These are phyloP conservation scores for Nigrospora oryzae DNA, from an alignment of 2,329 filamentous ascomycete genomes.

Conservation along the genomic window DNA sequence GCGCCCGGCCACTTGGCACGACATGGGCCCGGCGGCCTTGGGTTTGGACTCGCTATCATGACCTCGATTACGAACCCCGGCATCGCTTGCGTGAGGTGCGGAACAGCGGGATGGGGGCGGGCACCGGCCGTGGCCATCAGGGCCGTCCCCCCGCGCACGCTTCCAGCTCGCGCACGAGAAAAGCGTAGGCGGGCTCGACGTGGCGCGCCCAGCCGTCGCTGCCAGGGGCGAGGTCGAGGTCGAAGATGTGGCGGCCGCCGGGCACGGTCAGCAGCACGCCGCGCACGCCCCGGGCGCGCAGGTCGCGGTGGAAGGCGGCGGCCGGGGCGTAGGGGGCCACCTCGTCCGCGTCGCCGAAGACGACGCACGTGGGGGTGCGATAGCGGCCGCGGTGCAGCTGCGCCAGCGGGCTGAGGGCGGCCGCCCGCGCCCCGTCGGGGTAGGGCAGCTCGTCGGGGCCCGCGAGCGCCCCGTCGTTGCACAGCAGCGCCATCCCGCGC, in stretches of 20 bases:
- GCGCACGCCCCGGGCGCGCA: not conserved
- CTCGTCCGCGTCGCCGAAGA: slow-evolving; percentile 11
- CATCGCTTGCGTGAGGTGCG: too few species aligned
- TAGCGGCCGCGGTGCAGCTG: slow-evolving; percentile 10
- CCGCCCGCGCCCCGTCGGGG: slow-evolving; percentile 5
- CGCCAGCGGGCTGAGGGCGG: slow-evolving; percentile 9
- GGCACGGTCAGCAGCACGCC: not conserved
- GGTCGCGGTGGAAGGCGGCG: not conserved
- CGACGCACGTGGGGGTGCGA: slow-evolving; percentile 8
- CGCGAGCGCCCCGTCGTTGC: slow-evolving; percentile 6
- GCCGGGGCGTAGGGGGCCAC: slow-evolving; percentile 9
- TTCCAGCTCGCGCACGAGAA: not conserved
- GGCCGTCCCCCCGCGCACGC: not conserved
- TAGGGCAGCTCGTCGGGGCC: not conserved
- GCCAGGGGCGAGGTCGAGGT: slow-evolving; percentile 7
- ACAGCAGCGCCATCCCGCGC: slow-evolving; percentile 11
- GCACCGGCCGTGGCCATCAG: too few species aligned
- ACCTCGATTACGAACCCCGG: too few species aligned
- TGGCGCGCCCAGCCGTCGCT: slow-evolving; percentile 8
- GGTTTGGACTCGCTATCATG: too few species aligned
- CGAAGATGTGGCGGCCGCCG: slow-evolving; percentile 8
- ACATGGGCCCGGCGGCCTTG: too few species aligned
- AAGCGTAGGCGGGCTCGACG: slow-evolving; percentile 9
- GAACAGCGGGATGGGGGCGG: too few species aligned
- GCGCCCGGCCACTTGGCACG: too few species aligned